A percentile compares a stretch with the other conserved stretches of the same genome.
Conservation (phyloP, 2,329 filamentous ascomycete genomes). For the Cladosporium phlei region DNA sequence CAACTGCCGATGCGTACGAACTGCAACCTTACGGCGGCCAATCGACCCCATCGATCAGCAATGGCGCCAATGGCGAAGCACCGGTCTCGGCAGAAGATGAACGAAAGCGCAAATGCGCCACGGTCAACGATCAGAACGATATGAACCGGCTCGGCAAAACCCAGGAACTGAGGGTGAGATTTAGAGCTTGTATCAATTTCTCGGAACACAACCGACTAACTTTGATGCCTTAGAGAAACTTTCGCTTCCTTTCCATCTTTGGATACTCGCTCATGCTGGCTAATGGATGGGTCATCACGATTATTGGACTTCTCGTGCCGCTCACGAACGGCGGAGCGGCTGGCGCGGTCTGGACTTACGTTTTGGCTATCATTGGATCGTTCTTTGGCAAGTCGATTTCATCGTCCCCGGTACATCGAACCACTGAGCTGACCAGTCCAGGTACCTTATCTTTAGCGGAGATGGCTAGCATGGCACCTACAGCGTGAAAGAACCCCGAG, state of each 20-base stretch:
- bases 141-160: slow-evolving; percentile 16
- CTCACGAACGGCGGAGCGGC: slow-evolving; percentile 27
- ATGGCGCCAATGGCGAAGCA: not conserved
- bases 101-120: not conserved
- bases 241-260: slow-evolving; percentile 23
- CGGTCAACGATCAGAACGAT: slow-evolving; percentile 8
- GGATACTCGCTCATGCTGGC: slow-evolving; percentile 20
- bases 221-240: slow-evolving; percentile 16
- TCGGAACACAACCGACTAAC: not conserved
- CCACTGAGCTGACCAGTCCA: too few species aligned
- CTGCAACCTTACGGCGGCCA: not conserved
- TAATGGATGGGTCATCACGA: slow-evolving; percentile 5
- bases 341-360: slow-evolving; percentile 30
- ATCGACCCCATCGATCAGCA: not conserved
- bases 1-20: not conserved
- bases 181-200: not conserved
- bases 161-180: slow-evolving; percentile 8
- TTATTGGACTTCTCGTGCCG: slow-evolving; percentile 21
- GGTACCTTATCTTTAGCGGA: slow-evolving; percentile 30
- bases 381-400: too few species aligned
- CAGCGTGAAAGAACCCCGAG: too few species aligned
- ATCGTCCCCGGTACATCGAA: too few species aligned
- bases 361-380: slow-evolving; percentile 25
- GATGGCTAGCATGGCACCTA: slow-evolving; percentile 31
- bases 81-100: not conserved